A percentile compares a stretch with the other conserved stretches of the same genome.
Conservation (phyloP, 768 basidiomycete genomes). For the Mycena indigotica region DNA sequence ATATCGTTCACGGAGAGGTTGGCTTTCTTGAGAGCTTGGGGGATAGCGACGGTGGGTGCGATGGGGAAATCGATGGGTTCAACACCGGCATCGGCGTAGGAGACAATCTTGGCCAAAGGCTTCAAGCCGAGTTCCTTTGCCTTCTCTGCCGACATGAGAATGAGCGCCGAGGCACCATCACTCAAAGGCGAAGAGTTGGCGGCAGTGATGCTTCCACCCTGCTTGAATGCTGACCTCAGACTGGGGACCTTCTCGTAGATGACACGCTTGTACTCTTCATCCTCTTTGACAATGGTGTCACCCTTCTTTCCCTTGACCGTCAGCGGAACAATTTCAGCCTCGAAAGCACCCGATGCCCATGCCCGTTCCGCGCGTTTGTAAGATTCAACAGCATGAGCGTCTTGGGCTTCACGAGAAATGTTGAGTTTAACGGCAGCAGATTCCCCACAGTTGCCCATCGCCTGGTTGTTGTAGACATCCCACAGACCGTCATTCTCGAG, state of each 20-base stretch:
- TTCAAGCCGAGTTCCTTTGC: conserved; percentile 88
- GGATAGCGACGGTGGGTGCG: conserved; percentile 91
- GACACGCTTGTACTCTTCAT: conserved; percentile 98
- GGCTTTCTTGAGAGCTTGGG: conserved; percentile 84
- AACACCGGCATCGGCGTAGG: conserved; percentile 95
- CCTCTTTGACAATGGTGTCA: conserved; percentile 85
- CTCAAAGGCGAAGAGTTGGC: conserved; percentile 95
- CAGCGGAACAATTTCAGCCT: conserved; percentile 86
- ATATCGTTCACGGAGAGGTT: conserved; percentile 84
- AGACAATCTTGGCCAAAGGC: conserved; percentile 92
- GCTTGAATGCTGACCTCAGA: conserved; percentile 87
- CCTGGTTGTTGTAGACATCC: conserved; percentile 97
- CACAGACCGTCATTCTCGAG: conserved; percentile 91
- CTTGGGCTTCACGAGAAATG: conserved; percentile 86
- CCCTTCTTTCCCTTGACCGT: conserved; percentile 94
- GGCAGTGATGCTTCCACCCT: conserved; percentile 88
- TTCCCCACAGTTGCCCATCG: conserved; percentile 99
- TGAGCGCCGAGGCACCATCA: conserved; percentile 94
- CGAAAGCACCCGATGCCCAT: conserved; percentile 85
- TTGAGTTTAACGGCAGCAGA: conserved; percentile 75
- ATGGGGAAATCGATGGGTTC: conserved; percentile 97
- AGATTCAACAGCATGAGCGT: conserved; percentile 90
- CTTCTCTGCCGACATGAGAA: conserved; percentile 92
- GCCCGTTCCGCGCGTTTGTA: conserved; percentile 92
- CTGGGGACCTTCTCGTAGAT: conserved; percentile 92